A percentile compares a stretch with the other conserved stretches of the same genome.
Evolutionary conservation across 1,284 basidiomycete species (phyloP).

Genomic region (Afroboletus lepidellus): DNA sequence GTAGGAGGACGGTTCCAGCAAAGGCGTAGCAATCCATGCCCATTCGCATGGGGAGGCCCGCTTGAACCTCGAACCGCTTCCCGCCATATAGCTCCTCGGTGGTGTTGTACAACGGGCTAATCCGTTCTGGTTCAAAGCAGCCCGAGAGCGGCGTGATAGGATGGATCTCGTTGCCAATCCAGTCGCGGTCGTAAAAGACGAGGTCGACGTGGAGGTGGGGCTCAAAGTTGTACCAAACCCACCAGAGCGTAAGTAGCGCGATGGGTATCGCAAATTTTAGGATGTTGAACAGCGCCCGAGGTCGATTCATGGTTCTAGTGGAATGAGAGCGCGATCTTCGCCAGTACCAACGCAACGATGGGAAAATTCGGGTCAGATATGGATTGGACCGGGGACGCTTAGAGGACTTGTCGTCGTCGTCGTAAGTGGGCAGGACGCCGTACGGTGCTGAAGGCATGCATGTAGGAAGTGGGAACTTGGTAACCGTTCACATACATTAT

Average conservation of each 20-base stretch:
- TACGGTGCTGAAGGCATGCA: constrained; percentile 18
- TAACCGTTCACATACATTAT: too few species aligned
- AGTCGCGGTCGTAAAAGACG: constrained; percentile 69
- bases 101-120: constrained; percentile 70
- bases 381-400: neutral
- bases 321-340: neutral
- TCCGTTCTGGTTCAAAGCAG: constrained; percentile 64
- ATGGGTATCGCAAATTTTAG: constrained; percentile 31
- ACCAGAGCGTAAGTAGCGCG: constrained; percentile 35
- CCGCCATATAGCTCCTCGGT: constrained; percentile 59
- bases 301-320: constrained; percentile 10
- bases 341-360: constrained; percentile 12
- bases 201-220: constrained; percentile 84
- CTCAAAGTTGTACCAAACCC: constrained; percentile 51
- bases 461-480: neutral
- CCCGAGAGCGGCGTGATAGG: constrained; percentile 62
- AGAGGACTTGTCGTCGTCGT: constrained; percentile 14
- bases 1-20: constrained; percentile 65
- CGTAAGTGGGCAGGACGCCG: constrained; percentile 13
- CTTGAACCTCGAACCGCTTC: constrained; percentile 68
- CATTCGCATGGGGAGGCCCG: constrained; percentile 71
- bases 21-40: constrained; percentile 89
- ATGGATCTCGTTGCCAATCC: constrained; percentile 71
- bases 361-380: neutral
- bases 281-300: constrained; percentile 21